Base-by-base conservation (phyloP, 73 alveolate species). In the Paramecium pentaurelia region DNA sequence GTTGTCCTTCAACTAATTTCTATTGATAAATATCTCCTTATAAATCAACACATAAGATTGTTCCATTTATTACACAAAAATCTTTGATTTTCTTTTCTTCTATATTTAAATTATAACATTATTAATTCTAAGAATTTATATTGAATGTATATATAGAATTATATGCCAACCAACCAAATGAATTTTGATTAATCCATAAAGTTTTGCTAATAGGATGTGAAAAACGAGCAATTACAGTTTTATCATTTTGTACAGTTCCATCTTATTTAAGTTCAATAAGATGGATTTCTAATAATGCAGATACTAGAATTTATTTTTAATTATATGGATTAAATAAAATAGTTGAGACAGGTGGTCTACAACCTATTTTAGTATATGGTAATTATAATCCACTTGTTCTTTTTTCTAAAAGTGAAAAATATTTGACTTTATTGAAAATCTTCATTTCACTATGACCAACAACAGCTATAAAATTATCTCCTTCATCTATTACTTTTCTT, bases 401-500 rank as follows among this genome's bases (percentile, higher is more conserved):
- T 80, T 80, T 80, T 18, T 80, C 91, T 40, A 64, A 9, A 16
- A 37, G n/a, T 73, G 38, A 73, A 22, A 80, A 44, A 10, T 38
- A 27, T 49, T 80, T 80, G 8, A 12, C 14, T 44, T 80, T 80
- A 20, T 49, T 42, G 14, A 45, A 80, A 10, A 80, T 18, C 25
- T 49, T 80, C 38, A 80, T 47, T 44, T 80, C 91, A 47, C 58
- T 45, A 16, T 80, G 27, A 47, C 32, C 49, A 20, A 16, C 91
- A 10, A 80, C 45, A 22, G 75, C 91, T 45, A 80, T 47, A 42
- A 44, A 27, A 20, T 36, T 36, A 22, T 80, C 91, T 20, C 64
- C 71, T 80, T 80, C 91, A 47, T 80, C 91, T 3, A 80, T 80
- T 3, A 80, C 34, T 28, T 25, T 80, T 49, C 91, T 80, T 25